Conservation (phyloP, 2,329 filamentous ascomycete genomes). For the Colletotrichum graminicola region DNA sequence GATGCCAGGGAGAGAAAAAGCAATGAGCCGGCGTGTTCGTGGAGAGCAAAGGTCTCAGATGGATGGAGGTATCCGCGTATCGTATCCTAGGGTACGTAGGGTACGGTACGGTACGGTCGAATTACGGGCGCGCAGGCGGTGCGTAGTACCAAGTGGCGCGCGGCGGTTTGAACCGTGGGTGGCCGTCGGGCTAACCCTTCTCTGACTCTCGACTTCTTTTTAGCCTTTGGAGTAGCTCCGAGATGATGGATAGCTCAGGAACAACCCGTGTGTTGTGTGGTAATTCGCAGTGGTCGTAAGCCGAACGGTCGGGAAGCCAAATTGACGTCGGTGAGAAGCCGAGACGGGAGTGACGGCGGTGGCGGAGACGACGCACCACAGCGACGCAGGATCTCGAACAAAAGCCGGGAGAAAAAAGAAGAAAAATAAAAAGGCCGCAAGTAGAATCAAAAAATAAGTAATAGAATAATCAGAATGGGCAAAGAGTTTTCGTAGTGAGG, state of each 20-base stretch:
- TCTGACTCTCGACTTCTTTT: not conserved
- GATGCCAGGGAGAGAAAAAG: constrained; percentile 40
- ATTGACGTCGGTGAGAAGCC: constrained; percentile 10
- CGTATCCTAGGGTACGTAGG: not conserved
- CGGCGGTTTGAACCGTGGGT: not conserved
- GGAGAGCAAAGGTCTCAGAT: constrained; percentile 32
- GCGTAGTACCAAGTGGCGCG: constrained; percentile 13
- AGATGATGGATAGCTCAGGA: not conserved
- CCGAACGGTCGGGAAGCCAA: constrained; percentile 35
- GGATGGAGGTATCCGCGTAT: constrained; percentile 7
- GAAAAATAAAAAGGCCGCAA: not conserved
- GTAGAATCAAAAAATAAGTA: not conserved
- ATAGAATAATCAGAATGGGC: constrained; percentile 1
- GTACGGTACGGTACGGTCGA: not conserved
- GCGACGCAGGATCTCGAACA: constrained; percentile 18
- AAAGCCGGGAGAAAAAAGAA: not conserved
- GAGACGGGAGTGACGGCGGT: not conserved
- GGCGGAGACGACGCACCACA: constrained; percentile 15
- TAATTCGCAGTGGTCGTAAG: constrained; percentile 44
- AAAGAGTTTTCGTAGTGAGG: constrained; percentile 31
- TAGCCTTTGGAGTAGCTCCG: not conserved
- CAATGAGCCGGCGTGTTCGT: constrained; percentile 39
- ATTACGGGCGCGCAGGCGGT: constrained; percentile 7
- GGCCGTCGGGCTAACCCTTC: constrained; percentile 3
- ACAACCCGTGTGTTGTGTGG: not conserved